Base-by-base conservation (phyloP, 805 yeast species). In the Scheffersomyces coipomensis region DNA sequence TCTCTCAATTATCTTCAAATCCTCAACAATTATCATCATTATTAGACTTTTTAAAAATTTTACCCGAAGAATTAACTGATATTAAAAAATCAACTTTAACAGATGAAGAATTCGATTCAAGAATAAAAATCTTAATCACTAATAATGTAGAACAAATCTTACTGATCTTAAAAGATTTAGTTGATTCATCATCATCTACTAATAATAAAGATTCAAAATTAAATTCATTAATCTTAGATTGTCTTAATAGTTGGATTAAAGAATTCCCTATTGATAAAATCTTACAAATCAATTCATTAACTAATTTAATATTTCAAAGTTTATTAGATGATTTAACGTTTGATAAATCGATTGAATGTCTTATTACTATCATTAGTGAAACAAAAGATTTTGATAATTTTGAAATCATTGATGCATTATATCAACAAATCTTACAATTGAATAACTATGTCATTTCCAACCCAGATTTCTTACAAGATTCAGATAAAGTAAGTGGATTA, bases 1-100 rank as follows among this genome's bases (percentile, higher is more conserved):
- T 85, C 12, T 45, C 70, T 4, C 56, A 63, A 15, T 60, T 85
- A 27, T 69, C 76, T 13, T 38, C 53, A 12, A 46, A 62, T 37
- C 62, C 66, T 37, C 66, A 58, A 37, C 56, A 66, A 34, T 56
- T 75, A 50, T 56, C 66, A 4, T 42, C 37, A 16, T 58, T 91
- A 31, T 68, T 95, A 40, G 95, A 87, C 55, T 89, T 91, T 53
- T 73, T 93, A 46, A 83, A 81, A 56, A 83, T 93, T 37, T 66
- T 93, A 40, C 99, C 99, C 1, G 98, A 93, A 59, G 99, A 93
- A 62, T 74, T 89, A 32, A 64, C 82, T 32, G 95, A 85, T 51
- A 79, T 82, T 36, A 85, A 83, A 48, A 81, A 81, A 42, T 79
- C 93, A 1, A 83, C 90, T 13, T 68, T 91, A 46, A 79, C 88